Percentiles rank a stretch among this genome's conserved stretches.
Conservation (phyloP, 1,284 basidiomycete species). For the Ustilago lituana region DNA sequence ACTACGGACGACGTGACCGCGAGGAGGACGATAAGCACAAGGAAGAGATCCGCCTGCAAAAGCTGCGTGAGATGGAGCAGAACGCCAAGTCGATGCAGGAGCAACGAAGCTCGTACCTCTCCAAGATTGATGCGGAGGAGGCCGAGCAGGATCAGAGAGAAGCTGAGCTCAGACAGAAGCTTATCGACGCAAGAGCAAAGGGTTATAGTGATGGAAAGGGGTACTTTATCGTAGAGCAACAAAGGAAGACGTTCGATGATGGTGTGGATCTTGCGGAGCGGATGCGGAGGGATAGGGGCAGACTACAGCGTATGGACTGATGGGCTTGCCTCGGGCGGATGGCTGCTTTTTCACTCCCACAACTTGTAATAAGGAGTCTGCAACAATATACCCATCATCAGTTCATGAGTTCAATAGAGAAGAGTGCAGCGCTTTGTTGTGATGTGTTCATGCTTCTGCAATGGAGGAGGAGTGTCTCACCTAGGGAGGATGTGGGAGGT, state of each 20-base stretch:
- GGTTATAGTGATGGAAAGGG: conserved; percentile 53
- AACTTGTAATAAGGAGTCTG: too few species aligned
- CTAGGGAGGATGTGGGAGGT: too few species aligned
- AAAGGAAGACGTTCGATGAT: conserved; percentile 54
- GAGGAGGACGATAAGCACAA: conserved; percentile 51
- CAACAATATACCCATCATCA: too few species aligned
- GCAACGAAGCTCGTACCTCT: conserved; percentile 70
- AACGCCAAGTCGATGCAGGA: conserved; percentile 75
- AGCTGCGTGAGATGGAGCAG: conserved; percentile 83
- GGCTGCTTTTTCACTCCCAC: too few species aligned
- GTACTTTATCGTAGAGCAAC: conserved; percentile 57
- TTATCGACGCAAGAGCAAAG: conserved; percentile 30
- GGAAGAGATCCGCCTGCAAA: conserved; percentile 77
- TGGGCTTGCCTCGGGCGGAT: too few species aligned
- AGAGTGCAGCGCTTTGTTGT: too few species aligned
- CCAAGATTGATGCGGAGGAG: conserved; percentile 53
- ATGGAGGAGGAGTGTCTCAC: too few species aligned
- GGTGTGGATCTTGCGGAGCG: conserved; percentile 53
- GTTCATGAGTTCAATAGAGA: too few species aligned
- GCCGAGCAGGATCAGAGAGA: conserved; percentile 45
- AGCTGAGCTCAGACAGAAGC: conserved; percentile 47
- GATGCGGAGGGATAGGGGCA: conserved; percentile 44
- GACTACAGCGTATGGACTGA: conserved; percentile 49
- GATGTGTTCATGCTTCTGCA: too few species aligned
- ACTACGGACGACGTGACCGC: too few species aligned